Evolutionary conservation across 352 stramenopile species (phyloP), one percentile per base, ranked within the genome.

Genomic region (Peronospora tabacina): DNA sequence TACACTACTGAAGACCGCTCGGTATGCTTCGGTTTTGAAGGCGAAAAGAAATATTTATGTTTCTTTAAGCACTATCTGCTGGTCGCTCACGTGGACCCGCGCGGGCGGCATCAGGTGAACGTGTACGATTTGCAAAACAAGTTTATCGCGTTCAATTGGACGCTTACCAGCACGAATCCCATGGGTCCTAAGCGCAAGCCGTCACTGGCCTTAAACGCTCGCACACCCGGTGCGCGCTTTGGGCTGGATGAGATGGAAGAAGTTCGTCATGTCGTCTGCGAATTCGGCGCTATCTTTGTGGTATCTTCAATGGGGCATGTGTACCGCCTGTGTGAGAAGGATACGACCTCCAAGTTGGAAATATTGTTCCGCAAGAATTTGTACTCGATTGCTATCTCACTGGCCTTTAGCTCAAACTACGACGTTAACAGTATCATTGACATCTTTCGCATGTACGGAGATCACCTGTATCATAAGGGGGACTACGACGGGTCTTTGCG

Each of bases 391-490:
- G 96, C 96, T 26, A 98, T 99, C 46, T 97, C 92, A 49, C 85
- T 99, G 37, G 95, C 95, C 5, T 98, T 92, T 60, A 94, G 82
- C 66, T 91, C 95, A 52, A 96, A 97, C 53, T 93, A 95, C 60
- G 77, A 97, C 45, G 81, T 97, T 20, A 89, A 90, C 46, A 96
- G 94, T 51, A 97, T 99, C 52, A 96, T 97, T 62, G 85, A 94
- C 28, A 97, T 99, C 24, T 95, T 90, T 53, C 82, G 85, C 44
- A 95, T 93, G 82, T 98, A 99, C 66, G 97, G 95, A 37, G 96
- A 99, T 61, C 94, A 98, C 61, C 69, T 99, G 33, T 99, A 99
- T 69, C 73, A 97, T 49, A 98, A 98, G 59, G 93, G 94, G 32
- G 94, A 98, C 52, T 98, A 91, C 48, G 86, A 94, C 44, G 91